Base-by-base conservation (phyloP, 2,329 filamentous ascomycete species). In the Arachnomyces sp. region DNA sequence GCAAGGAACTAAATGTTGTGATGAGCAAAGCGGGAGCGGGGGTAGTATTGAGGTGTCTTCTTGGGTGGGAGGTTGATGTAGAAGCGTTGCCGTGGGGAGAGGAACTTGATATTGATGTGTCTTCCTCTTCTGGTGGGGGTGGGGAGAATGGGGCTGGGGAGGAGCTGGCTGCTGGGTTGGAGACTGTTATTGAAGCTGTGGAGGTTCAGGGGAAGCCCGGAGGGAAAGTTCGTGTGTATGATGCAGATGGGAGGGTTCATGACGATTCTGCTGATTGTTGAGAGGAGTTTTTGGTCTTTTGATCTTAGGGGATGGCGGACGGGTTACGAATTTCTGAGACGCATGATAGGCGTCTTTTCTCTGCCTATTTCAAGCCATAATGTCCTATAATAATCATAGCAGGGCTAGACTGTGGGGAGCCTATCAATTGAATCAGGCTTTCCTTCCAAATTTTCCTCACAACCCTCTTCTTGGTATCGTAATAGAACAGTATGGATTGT, bases 21-120 rank as follows among this genome's bases (percentile, higher is more conserved):
- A 92, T 95, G 83, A 92, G 85, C 55, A 96, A 95, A 63, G 86
- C 83, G 1, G 90, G 90, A 0, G 82, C 84, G 6, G 78, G 77
- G 41, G 88, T 95, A 16, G 80, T 96, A 21, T 65, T 96, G 42
- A 84, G 82, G 63, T 78, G 75, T 46, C 58, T 95, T 40, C 60
- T 95, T 38, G 82, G 82, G 14, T 71, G 80, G 59, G 78, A 88
- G 21, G 84, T 95, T 41, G 86, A 95, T 61, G 65, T 93, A 3
- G 86, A 94, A 30, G 70, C 73, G n/a, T 62, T 96, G 55, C 89
- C 89, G 0, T 92, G 88, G 80, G 89, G 88, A 0, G 81, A 83
- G 2, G 86, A 92, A 50, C 43, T 94, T 46, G 84, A 93, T 58
- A 65, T 25, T 25, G 21, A 25, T 25, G 21, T 25, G 5, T 25